These are phyloP conservation scores for Cordyceps cicadae DNA, from an alignment of 2,329 filamentous ascomycete genomes.

Conservation along the genomic window DNA sequence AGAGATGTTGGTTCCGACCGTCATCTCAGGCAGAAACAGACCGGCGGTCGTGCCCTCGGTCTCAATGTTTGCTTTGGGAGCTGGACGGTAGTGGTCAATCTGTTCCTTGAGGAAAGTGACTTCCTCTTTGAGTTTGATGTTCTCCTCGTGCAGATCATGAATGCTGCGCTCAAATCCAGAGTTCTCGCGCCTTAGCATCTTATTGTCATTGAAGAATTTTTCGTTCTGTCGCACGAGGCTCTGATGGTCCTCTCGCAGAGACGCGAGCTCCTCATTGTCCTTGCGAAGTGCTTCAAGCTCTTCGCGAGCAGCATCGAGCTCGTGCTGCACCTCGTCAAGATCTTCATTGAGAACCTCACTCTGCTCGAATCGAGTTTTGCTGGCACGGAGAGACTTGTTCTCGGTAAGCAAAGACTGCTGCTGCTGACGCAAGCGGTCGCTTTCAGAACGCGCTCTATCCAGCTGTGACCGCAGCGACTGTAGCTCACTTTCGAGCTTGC, in stretches of 20 bases:
- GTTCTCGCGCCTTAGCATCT: slow-evolving; percentile 40
- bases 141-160: slow-evolving; percentile 38
- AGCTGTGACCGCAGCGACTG: slow-evolving; percentile 31
- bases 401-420: slow-evolving; percentile 36
- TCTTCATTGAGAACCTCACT: slow-evolving; percentile 29
- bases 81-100: slow-evolving; percentile 33
- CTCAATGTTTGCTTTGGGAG: slow-evolving; percentile 28
- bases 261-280: slow-evolving; percentile 2
- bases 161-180: slow-evolving; percentile 38
- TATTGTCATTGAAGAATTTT: slow-evolving; percentile 46
- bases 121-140: slow-evolving; percentile 39
- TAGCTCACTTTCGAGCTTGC: slow-evolving; percentile 28
- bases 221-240: slow-evolving; percentile 48
- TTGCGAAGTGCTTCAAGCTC: slow-evolving; percentile 7
- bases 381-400: slow-evolving; percentile 36
- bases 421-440: slow-evolving; percentile 32
- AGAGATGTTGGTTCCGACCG: slow-evolving; percentile 19
- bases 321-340: slow-evolving; percentile 31
- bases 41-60: slow-evolving; percentile 28
- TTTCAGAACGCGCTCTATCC: slow-evolving; percentile 34
- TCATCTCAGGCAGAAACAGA: slow-evolving; percentile 14
- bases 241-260: slow-evolving; percentile 38
- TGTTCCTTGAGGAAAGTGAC: slow-evolving; percentile 38
- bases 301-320: slow-evolving; percentile 30
- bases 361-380: slow-evolving; percentile 30